A percentile compares a stretch with the other conserved stretches of the same genome.
phyloP scores from a whole-genome alignment of 2,329 filamentous ascomycete species.

The Sclerotinia nivalis region DNA sequence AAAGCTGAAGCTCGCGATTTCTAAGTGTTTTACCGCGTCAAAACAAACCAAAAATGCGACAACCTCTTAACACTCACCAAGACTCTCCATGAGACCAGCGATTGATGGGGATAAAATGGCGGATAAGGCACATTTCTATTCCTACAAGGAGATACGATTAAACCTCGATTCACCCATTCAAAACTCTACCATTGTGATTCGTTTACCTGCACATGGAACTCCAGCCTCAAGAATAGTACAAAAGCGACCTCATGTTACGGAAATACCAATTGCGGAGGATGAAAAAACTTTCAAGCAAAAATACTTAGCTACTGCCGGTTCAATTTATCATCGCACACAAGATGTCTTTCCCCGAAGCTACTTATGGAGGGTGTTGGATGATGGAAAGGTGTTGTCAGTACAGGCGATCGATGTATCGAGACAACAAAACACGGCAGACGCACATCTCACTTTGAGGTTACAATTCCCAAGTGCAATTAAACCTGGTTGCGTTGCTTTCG shows the following conservation, averaged over 20 bases:
- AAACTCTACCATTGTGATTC: conserved; percentile 69
- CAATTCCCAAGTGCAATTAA: conserved; percentile 73
- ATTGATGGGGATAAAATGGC: conserved; percentile 69
- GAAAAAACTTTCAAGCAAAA: conserved; percentile 72
- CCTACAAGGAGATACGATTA: conserved; percentile 85
- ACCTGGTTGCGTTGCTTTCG: conserved; percentile 76
- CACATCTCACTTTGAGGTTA: conserved; percentile 74
- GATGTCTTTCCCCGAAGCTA: conserved; percentile 79
- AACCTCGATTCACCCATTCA: conserved; percentile 73
- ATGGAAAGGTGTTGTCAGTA: conserved; percentile 77
- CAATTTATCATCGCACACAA: conserved; percentile 80
- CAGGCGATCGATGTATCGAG: conserved; percentile 79
- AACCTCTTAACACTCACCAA: conserved; percentile 25
- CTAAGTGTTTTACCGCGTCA: conserved; percentile 25
- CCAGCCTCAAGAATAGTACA: conserved; percentile 43
- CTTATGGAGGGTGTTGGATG: conserved; percentile 85
- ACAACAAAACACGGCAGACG: conserved; percentile 64
- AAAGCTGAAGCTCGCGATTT: conserved; percentile 29
- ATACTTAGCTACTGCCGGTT: conserved; percentile 74
- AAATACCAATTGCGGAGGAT: conserved; percentile 56
- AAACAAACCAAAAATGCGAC: conserved; percentile 35
- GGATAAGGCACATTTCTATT: conserved; percentile 59
- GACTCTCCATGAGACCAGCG: conserved; percentile 25
- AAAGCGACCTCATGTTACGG: conserved; percentile 45
- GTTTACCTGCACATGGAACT: conserved; percentile 57